A percentile compares a stretch with the other conserved stretches of the same genome.
Conservation (phyloP, 495 filamentous ascomycete genomes). For the Niebla homalea region DNA sequence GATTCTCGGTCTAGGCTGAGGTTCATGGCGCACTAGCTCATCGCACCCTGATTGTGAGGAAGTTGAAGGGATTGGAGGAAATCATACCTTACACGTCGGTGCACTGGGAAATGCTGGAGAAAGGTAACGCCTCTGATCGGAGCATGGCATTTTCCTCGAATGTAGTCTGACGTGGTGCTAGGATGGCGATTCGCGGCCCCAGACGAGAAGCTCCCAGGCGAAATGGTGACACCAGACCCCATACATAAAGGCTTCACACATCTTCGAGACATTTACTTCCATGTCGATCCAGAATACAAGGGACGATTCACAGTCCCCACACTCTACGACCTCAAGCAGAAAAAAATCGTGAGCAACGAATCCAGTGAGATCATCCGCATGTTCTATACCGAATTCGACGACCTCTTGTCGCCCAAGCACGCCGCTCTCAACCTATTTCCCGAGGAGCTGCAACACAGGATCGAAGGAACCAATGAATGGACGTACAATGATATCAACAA, state of each 20-base stretch:
- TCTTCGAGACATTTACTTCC: slow-evolving; percentile 47
- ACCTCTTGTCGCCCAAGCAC: slow-evolving; percentile 42
- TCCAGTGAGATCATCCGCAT: slow-evolving; percentile 52
- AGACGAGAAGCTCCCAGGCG: slow-evolving; percentile 48
- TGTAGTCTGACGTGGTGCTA: slow-evolving; percentile 5
- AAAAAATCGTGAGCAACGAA: slow-evolving; percentile 44
- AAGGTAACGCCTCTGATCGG: slow-evolving; percentile 28
- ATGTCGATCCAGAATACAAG: slow-evolving; percentile 43
- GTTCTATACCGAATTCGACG: slow-evolving; percentile 64
- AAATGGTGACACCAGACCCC: slow-evolving; percentile 39
- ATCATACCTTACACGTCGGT: slow-evolving; percentile 52
- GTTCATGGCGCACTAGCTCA: slow-evolving; percentile 32
- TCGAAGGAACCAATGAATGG: slow-evolving; percentile 71
- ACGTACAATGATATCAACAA: slow-evolving; percentile 78
- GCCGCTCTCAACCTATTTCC: slow-evolving; percentile 55
- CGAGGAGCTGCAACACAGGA: slow-evolving; percentile 38
- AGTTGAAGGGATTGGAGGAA: slow-evolving; percentile 55
- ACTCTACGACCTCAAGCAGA: slow-evolving; percentile 49
- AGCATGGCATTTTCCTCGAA: not conserved
- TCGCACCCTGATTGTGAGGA: slow-evolving; percentile 51
- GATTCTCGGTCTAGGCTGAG: not conserved
- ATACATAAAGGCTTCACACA: slow-evolving; percentile 40
- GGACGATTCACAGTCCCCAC: slow-evolving; percentile 51
- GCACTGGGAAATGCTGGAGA: slow-evolving; percentile 52
- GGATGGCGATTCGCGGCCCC: slow-evolving; percentile 73